A percentile compares a stretch with the other conserved stretches of the same genome.
phyloP scores from a whole-genome alignment of 495 filamentous ascomycete genomes.

The Massariosphaeria phaeospora region DNA sequence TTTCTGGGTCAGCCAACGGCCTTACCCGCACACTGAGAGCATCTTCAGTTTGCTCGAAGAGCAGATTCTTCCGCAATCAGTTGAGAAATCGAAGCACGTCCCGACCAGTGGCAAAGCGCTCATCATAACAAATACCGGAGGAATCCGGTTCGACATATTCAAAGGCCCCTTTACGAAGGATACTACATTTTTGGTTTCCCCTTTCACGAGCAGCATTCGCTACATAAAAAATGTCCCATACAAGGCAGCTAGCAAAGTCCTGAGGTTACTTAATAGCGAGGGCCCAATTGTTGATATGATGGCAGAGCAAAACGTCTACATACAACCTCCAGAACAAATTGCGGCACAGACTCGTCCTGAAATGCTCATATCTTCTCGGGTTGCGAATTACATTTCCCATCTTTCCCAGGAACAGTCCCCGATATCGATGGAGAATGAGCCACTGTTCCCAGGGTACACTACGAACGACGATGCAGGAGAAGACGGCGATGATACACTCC shows the following conservation, averaged over 20 bases:
- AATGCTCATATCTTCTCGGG: not conserved
- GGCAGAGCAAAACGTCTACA: slow-evolving; percentile 20
- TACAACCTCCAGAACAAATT: slow-evolving; percentile 44
- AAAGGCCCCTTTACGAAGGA: slow-evolving; percentile 85
- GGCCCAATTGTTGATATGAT: slow-evolving; percentile 50
- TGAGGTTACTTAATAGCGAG: slow-evolving; percentile 69
- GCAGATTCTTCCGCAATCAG: slow-evolving; percentile 61
- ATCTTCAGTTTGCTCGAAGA: slow-evolving; percentile 78
- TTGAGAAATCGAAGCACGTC: slow-evolving; percentile 43
- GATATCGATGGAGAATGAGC: not conserved
- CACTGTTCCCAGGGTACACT: slow-evolving; percentile 66
- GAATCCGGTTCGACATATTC: slow-evolving; percentile 92
- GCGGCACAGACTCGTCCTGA: slow-evolving; percentile 1
- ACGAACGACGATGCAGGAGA: slow-evolving; percentile 76
- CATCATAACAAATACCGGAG: slow-evolving; percentile 80
- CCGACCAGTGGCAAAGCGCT: slow-evolving; percentile 52
- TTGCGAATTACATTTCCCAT: not conserved
- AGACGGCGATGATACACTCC: slow-evolving; percentile 91
- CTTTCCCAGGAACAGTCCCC: not conserved
- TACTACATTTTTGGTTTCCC: slow-evolving; percentile 76
- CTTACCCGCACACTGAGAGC: slow-evolving; percentile 62
- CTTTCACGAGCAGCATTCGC: slow-evolving; percentile 76
- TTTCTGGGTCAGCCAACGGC: slow-evolving; percentile 71
- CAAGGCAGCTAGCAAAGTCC: slow-evolving; percentile 60
- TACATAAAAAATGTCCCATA: slow-evolving; percentile 78